Base-by-base conservation (phyloP, 2,329 filamentous ascomycete genomes). In the Cercospora sp. region DNA sequence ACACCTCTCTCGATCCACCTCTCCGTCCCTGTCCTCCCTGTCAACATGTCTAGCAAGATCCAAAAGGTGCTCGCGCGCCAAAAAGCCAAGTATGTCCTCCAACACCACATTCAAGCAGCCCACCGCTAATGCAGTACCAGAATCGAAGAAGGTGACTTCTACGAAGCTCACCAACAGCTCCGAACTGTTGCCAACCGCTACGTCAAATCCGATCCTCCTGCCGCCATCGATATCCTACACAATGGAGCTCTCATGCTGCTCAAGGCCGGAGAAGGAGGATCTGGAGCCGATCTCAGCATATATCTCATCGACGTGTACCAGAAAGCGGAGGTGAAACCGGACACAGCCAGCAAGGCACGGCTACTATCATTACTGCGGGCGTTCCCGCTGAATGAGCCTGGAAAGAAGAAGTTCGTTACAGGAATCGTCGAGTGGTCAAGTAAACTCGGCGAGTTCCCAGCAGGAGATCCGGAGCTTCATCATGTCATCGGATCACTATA, bases 121-220 rank as follows among this genome's bases (percentile, higher is more conserved):
- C 37, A 49, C 18, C 40, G 21, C 65, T 71, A 10, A 73, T 40
- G 69, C 60, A 66, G 43, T 37, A 13, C 51, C 55, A 92, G 93
- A 81, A 97, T 97, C 81, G 85, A 88, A 73, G 93, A 96, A 81
- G 94, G 94, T 77, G 90, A 95, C 79, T 97, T 89, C 86, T 99
- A 99, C 84, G 95, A 99, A 86, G 95, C 95, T 67, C 94, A 98
- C 82, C 95, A 99, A 81, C 95, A 99, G 84, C 92, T 97, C 73
- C 93, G 95, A 71, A 94, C 97, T 65, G 94, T 97, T 74, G 94
- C 94, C 69, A 91, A 93, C 45, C 93, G 96, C 67, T 97, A 99
- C 83, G 89, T 94, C 80, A 98, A 98, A 83, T 86, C 90, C 53
- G 94, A 94, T 85, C 97, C 91, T 87, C 80, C 86, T 73, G 90